Percentiles rank a stretch among this genome's conserved stretches.
Conservation (phyloP, 495 filamentous ascomycete genomes). For the Penicillium samsonianum region DNA sequence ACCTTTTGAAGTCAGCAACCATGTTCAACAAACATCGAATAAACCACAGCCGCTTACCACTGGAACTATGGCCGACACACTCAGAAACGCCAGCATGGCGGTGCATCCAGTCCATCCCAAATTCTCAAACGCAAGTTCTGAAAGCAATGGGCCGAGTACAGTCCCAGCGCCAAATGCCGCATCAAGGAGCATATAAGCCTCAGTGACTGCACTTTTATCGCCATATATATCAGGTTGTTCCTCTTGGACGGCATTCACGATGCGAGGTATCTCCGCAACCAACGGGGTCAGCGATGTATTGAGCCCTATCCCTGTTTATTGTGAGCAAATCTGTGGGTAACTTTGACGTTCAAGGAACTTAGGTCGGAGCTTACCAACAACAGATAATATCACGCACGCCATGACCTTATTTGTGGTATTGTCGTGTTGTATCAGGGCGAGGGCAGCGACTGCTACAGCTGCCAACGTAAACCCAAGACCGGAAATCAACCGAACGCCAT, state of each 20-base stretch:
- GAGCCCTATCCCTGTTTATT: conserved; percentile 1
- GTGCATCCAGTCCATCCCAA: conserved; percentile 11
- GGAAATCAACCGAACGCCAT: background rate
- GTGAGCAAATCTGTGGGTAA: background rate
- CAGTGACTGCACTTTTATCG: conserved; percentile 1
- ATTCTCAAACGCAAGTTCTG: background rate
- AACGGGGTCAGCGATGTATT: conserved; percentile 9
- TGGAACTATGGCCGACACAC: conserved; percentile 3
- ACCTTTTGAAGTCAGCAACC: background rate
- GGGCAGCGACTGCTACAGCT: background rate
- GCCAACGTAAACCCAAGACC: background rate
- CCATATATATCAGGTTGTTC: conserved; percentile 9
- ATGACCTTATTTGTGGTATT: background rate
- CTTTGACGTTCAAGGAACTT: background rate
- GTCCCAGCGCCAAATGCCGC: conserved; percentile 6
- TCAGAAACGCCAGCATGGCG: conserved; percentile 1
- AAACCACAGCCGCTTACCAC: background rate
- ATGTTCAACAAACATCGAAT: background rate
- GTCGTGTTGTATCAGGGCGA: conserved; percentile 2
- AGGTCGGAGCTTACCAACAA: conserved; percentile 1
- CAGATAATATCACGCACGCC: background rate
- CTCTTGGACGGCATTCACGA: conserved; percentile 3
- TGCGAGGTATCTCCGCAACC: conserved; percentile 9
- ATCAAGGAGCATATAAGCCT: conserved; percentile 14
- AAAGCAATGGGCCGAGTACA: conserved; percentile 6